Base-by-base conservation (phyloP, 2,329 filamentous ascomycete genomes). In the Rutstroemia sp. region DNA sequence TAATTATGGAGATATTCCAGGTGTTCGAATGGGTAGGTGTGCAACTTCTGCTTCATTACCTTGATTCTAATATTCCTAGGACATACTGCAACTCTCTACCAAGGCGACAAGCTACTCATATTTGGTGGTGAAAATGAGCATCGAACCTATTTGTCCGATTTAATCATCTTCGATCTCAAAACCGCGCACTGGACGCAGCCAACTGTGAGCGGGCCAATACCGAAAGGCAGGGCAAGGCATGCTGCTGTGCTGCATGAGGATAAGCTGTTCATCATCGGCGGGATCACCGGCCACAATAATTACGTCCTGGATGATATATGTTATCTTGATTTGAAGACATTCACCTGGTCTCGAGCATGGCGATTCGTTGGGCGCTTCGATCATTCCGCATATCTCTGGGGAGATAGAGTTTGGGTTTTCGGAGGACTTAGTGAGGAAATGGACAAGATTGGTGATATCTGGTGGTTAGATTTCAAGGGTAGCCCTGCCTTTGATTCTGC, bases 101-200 rank as follows among this genome's bases (percentile, higher is more conserved):
- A 95, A 73, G 91, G 89, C 59, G 87, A 92, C 72, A 97, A 97
- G 72, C 78, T 99, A n/a, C 80, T 99, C 2, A 91, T 99, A 1
- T 99, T 96, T 69, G 94, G 94, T 56, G 94, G 94, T 62, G 94
- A 99, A 75, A 99, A 99, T 72, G 94, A 99, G 71, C 94, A 97
- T 69, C 84, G 92, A 63, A 92, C 92, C 57, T 96, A 96, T 70
- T 84, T 99, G 12, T 95, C 92, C 48, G 94, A 99, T 70, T 83
- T 99, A 21, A 95, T 97, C 61, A 86, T 99, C 51, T 95, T 99
- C 69, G 92, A 99, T 70, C 82, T 99, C 57, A 89, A 92, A 69
- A 94, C 90, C 0, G 91, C 92, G 38, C 87, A 95, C 68, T 99
- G 94, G 94, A 95, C 89, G 6, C 91, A 96, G 65, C 94, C 94